Conservation (phyloP, 805 yeast genomes). For the Candida anglica region DNA sequence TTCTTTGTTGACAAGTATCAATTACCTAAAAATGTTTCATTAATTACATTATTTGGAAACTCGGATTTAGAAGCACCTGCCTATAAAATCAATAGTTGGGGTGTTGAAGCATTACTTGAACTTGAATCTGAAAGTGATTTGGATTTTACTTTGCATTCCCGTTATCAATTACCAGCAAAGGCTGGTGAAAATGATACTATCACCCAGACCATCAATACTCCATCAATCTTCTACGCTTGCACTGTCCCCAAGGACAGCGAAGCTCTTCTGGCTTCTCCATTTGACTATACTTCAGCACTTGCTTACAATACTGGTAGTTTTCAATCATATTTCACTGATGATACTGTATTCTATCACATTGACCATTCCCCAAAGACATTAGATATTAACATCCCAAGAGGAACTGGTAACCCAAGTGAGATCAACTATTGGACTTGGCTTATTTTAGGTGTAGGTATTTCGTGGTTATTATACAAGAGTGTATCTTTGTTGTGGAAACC, state of each 20-base stretch:
- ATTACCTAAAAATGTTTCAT: conserved; percentile 17
- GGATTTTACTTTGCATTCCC: conserved; percentile 31
- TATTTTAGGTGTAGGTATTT: conserved; percentile 1
- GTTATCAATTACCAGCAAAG: conserved; percentile 34
- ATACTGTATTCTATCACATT: conserved; percentile 36
- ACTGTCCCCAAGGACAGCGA: conserved; percentile 22
- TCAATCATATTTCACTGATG: conserved; percentile 34
- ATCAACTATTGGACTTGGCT: background rate
- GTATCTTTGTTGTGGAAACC: background rate
- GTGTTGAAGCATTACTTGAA: conserved; percentile 33
- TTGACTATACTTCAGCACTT: conserved; percentile 18
- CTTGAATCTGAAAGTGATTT: conserved; percentile 12
- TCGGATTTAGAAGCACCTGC: conserved; percentile 38
- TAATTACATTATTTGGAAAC: conserved; percentile 27
- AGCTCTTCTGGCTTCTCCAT: conserved; percentile 32
- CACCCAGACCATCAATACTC: conserved; percentile 12
- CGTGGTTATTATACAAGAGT: conserved; percentile 2
- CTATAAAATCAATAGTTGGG: conserved; percentile 35
- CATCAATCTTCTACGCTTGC: conserved; percentile 35
- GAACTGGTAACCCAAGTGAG: background rate
- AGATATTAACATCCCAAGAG: conserved; percentile 1
- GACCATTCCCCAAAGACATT: background rate
- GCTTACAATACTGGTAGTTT: conserved; percentile 25
- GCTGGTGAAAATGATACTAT: conserved; percentile 9
- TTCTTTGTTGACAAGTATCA: conserved; percentile 39